A percentile compares a stretch with the other conserved stretches of the same genome.
phyloP scores from a whole-genome alignment of 306 rosid species.

The Malus sieversii region DNA sequence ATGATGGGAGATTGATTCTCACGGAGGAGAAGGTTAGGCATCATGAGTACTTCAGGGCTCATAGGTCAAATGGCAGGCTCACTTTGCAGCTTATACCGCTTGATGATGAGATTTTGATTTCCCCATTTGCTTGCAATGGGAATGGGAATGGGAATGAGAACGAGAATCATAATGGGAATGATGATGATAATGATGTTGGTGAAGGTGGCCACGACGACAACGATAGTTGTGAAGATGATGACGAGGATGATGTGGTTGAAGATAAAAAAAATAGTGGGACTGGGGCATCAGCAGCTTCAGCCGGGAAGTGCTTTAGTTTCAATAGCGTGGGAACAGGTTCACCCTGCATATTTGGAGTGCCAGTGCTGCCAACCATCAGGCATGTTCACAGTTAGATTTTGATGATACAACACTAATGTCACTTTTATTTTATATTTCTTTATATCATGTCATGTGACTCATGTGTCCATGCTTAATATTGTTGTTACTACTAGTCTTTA shows the following conservation, averaged over 20 bases:
- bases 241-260: not conserved
- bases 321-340: constrained; percentile 15
- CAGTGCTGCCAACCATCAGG: constrained; percentile 36
- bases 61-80: constrained; percentile 66
- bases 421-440: not conserved
- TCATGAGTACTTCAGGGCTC: constrained; percentile 54
- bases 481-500: too few species aligned
- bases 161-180: not conserved
- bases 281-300: not conserved
- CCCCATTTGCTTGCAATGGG: not conserved
- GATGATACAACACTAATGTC: not conserved
- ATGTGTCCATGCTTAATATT: not conserved
- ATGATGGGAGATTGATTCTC: constrained; percentile 55
- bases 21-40: constrained; percentile 52
- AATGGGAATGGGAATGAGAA: not conserved
- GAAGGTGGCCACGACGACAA: not conserved
- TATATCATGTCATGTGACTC: not conserved
- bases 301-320: constrained; percentile 18
- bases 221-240: not conserved
- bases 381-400: constrained; percentile 24
- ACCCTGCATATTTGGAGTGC: constrained; percentile 28
- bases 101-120: constrained; percentile 9
- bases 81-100: constrained; percentile 53
- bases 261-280: too few species aligned
- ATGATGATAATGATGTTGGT: not conserved